Base-by-base conservation (phyloP, 371 early-diverging fungal species). In the Parasitella parasitica region DNA sequence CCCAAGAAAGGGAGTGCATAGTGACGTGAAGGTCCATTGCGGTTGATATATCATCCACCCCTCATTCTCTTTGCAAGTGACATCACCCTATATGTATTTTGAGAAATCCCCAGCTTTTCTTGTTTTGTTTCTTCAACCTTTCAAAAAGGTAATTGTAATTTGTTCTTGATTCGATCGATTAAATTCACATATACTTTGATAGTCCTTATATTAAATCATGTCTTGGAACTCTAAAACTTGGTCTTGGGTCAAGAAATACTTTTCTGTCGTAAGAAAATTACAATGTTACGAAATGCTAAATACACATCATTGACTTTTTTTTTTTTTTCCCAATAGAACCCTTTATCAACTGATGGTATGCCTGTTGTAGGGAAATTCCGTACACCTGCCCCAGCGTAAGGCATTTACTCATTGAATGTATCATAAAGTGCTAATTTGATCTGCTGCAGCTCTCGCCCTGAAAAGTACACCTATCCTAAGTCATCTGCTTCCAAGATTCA, bases 401-500 rank as follows among this genome's bases (percentile, higher is more conserved):
- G 26, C 43, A 39, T 6, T 34, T 24, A 20, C 9, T 36, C 1
- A 11, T 22, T 36, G 4, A 54, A 20, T 12, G 26, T 1, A 24
- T 49, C 13, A 26, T 27, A 27, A 20, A 26, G 27, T 27, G 28
- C 11, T 49, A 28, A 49, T 26, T 16, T 38, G 32, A 43, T 32
- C 16, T 52, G 37, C 12, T 27, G 37, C 59, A 84, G 85, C 55
- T 82, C 85, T 69, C 82, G 81, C 56, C 78, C 81, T 35, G 76
- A 75, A 63, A 73, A 81, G 61, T 82, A 82, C 60, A 73, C 67
- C n/a, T 80, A 82, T 43, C 80, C 81, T 53, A 84, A 83, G 61
- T 61, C 84, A 11, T 24, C 67, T 20, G 86, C 86, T 37, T 87
- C 86, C 62, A 86, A 84, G 59, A 70, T 95, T 22, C 82, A 85